Evolutionary conservation across 768 basidiomycete genomes (phyloP).

Genomic region (Pleurotus eryngii): DNA sequence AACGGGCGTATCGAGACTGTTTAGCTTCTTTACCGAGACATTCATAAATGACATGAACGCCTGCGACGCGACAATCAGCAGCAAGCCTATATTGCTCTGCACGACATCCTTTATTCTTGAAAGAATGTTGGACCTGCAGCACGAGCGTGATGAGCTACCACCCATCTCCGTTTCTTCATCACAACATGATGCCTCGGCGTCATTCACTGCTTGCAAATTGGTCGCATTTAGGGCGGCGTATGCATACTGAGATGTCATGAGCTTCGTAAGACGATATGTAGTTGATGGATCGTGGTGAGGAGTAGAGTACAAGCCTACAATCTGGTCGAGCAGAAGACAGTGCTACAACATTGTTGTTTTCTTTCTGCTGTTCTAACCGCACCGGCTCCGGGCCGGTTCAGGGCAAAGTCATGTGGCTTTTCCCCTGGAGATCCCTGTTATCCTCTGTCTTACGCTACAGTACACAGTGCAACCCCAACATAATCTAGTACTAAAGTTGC

Average conservation of each 20-base stretch:
- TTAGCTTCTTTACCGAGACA: conserved; percentile 59
- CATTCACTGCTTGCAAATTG: not conserved
- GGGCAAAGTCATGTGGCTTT: too few relatives aligned
- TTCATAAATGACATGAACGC: conserved; percentile 62
- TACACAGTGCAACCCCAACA: too few relatives aligned
- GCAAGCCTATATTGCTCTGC: conserved; percentile 50
- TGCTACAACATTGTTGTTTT: too few relatives aligned
- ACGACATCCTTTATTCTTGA: conserved; percentile 8
- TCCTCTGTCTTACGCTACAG: too few relatives aligned
- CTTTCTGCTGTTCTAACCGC: too few relatives aligned
- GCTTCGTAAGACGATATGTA: not conserved
- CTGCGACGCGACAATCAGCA: conserved; percentile 55
- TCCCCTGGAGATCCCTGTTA: too few relatives aligned
- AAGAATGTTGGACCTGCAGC: not conserved
- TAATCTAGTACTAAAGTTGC: too few relatives aligned
- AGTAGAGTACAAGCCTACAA: not conserved
- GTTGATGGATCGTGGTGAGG: not conserved
- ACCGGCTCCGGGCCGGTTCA: too few relatives aligned
- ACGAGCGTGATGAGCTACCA: not conserved
- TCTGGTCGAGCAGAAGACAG: too few relatives aligned
- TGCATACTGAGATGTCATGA: conserved; percentile 5
- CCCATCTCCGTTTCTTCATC: not conserved
- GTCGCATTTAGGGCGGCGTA: not conserved
- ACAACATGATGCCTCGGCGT: not conserved
- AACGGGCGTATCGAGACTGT: conserved; percentile 54